These are phyloP conservation scores for Tetradesmus obliquus DNA, from an alignment of 139 green algal genomes.

Conservation along the genomic window DNA sequence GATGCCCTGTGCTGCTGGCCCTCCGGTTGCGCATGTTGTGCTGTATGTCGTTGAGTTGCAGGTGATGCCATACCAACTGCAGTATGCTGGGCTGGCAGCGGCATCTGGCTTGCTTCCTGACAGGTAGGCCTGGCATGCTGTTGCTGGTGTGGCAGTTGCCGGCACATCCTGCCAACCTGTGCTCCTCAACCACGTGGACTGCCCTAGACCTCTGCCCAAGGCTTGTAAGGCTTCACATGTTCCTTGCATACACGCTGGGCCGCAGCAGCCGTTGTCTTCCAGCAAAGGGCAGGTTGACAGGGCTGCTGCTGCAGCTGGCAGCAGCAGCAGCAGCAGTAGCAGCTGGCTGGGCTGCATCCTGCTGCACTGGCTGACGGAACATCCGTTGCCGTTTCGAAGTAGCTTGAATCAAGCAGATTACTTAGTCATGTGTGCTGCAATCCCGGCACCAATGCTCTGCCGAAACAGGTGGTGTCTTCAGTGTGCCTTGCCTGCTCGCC, in stretches of 20 bases:
- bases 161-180: neutral
- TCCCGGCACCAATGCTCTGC: neutral
- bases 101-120: neutral
- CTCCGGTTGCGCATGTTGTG: neutral
- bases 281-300: neutral
- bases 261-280: constrained; percentile 5
- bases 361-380: neutral
- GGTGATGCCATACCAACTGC: constrained; percentile 14
- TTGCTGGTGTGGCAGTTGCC: neutral
- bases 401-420: neutral
- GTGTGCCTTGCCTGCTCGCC: neutral
- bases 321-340: neutral
- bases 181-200: neutral
- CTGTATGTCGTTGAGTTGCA: constrained; percentile 19
- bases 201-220: neutral
- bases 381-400: neutral
- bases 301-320: neutral
- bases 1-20: neutral
- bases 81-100: neutral
- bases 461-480: neutral
- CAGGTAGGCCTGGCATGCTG: neutral
- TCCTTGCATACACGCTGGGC: neutral
- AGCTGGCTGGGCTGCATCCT: neutral
- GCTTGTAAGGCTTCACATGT: neutral
- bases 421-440: neutral